Conservation (phyloP, 805 yeast genomes). For the Metschnikowia sp. region DNA sequence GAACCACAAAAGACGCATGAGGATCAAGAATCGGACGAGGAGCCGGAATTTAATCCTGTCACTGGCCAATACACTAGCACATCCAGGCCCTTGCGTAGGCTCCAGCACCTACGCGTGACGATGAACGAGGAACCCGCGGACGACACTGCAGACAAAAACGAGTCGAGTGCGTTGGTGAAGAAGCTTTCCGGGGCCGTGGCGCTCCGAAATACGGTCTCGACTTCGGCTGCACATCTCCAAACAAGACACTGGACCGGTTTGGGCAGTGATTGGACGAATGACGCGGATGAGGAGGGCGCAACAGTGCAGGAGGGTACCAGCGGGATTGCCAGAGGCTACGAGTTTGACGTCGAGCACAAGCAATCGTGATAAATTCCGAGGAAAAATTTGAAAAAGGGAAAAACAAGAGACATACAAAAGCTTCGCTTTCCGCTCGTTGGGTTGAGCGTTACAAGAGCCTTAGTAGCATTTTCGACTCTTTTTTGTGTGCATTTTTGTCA, state of each 20-base stretch:
- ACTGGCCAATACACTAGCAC: slow-evolving; percentile 71
- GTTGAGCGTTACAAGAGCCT: too few relatives aligned
- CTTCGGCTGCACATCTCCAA: slow-evolving; percentile 78
- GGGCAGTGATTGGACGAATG: slow-evolving; percentile 69
- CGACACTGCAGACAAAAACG: slow-evolving; percentile 7
- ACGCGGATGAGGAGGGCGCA: slow-evolving; percentile 60
- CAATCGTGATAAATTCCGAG: too few relatives aligned
- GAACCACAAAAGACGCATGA: not conserved
- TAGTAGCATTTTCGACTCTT: too few relatives aligned
- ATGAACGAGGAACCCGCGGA: slow-evolving; percentile 19
- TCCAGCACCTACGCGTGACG: slow-evolving; percentile 63
- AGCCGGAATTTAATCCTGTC: slow-evolving; percentile 85
- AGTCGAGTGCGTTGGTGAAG: slow-evolving; percentile 45
- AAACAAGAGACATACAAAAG: too few relatives aligned
- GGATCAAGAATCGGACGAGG: slow-evolving; percentile 31
- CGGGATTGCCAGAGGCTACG: slow-evolving; percentile 90
- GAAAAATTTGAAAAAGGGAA: too few relatives aligned
- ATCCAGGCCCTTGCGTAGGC: slow-evolving; percentile 71
- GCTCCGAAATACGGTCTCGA: slow-evolving; percentile 77
- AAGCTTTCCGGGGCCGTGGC: slow-evolving; percentile 57
- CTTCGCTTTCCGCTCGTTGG: too few relatives aligned
- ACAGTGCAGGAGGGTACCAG: slow-evolving; percentile 73
- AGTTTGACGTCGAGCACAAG: slow-evolving; percentile 23
- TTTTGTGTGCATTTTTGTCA: too few relatives aligned
- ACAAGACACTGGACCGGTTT: slow-evolving; percentile 81